Percentiles rank a stretch among this genome's conserved stretches.
phyloP scores from a whole-genome alignment of 2,329 filamentous ascomycete species.

The Lomentospora prolificans region DNA sequence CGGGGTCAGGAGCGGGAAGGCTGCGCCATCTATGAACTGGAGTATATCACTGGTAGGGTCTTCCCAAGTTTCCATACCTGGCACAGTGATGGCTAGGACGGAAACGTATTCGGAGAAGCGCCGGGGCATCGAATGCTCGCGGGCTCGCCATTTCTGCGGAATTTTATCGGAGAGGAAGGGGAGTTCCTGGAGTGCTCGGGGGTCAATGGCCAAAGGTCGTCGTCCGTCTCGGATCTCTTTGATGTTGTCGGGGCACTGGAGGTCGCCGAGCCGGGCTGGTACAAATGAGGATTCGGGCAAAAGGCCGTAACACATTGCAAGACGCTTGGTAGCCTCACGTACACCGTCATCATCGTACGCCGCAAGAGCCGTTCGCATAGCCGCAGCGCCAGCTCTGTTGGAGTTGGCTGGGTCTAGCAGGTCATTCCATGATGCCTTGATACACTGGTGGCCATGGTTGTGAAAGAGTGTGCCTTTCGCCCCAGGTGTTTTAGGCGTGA shows the following conservation, averaged over 20 bases:
- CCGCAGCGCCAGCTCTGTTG: neutral
- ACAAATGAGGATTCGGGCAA: neutral
- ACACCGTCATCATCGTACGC: neutral
- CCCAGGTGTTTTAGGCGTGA: neutral
- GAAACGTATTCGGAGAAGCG: neutral
- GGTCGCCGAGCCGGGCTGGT: neutral
- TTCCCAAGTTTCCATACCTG: neutral
- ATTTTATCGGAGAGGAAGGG: neutral
- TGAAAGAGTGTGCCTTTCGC: neutral
- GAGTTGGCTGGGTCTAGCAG: neutral
- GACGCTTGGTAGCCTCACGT: neutral
- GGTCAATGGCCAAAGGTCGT: constrained; percentile 4
- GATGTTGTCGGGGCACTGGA: neutral
- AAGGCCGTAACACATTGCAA: constrained; percentile 4
- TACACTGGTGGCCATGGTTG: neutral
- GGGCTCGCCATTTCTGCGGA: neutral
- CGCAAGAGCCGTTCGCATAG: neutral
- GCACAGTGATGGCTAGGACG: constrained; percentile 1
- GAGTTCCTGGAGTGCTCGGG: neutral
- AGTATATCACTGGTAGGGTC: neutral
- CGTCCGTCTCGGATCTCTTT: neutral
- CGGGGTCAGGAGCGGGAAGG: neutral
- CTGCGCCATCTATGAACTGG: neutral
- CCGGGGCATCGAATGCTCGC: neutral
- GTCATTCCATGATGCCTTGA: neutral